Evolutionary conservation across 225 moss, liverwort and hornwort species (phyloP).

Genomic region (Physcomitrium patens): DNA sequence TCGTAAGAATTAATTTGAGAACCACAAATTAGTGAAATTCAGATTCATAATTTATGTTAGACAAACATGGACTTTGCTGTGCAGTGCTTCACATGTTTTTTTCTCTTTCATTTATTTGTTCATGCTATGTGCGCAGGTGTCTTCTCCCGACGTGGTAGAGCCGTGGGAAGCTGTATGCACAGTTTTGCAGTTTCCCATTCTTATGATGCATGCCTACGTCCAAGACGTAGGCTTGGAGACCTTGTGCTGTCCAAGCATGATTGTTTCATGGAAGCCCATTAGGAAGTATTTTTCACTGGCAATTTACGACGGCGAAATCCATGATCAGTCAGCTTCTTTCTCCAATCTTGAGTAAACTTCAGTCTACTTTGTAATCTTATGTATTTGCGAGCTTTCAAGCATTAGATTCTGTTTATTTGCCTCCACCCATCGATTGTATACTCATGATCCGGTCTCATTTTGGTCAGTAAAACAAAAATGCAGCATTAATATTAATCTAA

Average conservation of each 20-base stretch:
- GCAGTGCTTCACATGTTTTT: background rate
- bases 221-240: slow-evolving; percentile 72
- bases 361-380: background rate
- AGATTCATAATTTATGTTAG: too few relatives aligned
- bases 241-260: slow-evolving; percentile 24
- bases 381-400: slow-evolving; percentile 3
- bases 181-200: slow-evolving; percentile 79
- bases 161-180: slow-evolving; percentile 80
- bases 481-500: background rate
- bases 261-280: slow-evolving; percentile 45
- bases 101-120: background rate
- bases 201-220: slow-evolving; percentile 78
- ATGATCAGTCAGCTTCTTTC: slow-evolving; percentile 24
- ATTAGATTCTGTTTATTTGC: background rate
- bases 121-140: slow-evolving; percentile 44
- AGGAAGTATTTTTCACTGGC: slow-evolving; percentile 33
- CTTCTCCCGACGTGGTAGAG: slow-evolving; percentile 71
- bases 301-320: slow-evolving; percentile 19
- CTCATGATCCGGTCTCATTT: background rate
- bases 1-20: too few relatives aligned
- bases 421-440: background rate
- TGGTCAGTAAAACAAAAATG: background rate
- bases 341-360: slow-evolving; percentile 36
- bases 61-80: too few relatives aligned
- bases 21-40: too few relatives aligned